A percentile compares a stretch with the other conserved stretches of the same genome.
Conservation (phyloP, 192 early-diverging fungal genomes). For the Gryganskiella cystojenkinii region DNA sequence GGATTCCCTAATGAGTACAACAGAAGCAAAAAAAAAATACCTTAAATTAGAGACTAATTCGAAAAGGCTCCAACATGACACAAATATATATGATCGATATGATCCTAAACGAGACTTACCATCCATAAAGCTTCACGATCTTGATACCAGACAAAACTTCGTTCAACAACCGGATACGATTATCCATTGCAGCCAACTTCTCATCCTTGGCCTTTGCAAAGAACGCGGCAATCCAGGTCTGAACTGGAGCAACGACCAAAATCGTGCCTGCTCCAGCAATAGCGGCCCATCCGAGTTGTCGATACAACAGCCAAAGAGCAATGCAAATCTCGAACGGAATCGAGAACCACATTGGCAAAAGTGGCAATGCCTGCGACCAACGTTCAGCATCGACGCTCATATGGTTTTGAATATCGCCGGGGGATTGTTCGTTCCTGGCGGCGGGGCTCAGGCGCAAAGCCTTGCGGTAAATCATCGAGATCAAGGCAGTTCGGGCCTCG, state of each 20-base stretch:
- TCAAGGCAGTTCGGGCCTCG: slow-evolving; percentile 47
- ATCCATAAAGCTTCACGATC: slow-evolving; percentile 57
- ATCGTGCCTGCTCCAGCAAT: slow-evolving; percentile 31
- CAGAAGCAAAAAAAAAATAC: too few relatives aligned
- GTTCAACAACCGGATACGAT: slow-evolving; percentile 54
- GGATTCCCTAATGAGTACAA: slow-evolving; percentile 5
- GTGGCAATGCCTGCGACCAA: slow-evolving; percentile 18
- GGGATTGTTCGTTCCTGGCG: slow-evolving; percentile 38
- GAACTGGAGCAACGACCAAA: slow-evolving; percentile 18
- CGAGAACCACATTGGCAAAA: slow-evolving; percentile 30
- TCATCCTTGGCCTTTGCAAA: slow-evolving; percentile 22
- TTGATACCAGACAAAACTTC: slow-evolving; percentile 57
- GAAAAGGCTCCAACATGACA: too few relatives aligned
- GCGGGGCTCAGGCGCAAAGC: slow-evolving; percentile 40
- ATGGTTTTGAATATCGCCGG: slow-evolving; percentile 55
- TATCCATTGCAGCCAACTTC: slow-evolving; percentile 45
- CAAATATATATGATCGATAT: too few relatives aligned
- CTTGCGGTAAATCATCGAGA: slow-evolving; percentile 56
- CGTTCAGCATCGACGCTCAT: slow-evolving; percentile 55
- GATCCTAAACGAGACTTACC: slow-evolving; percentile 43
- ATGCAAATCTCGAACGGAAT: slow-evolving; percentile 41
- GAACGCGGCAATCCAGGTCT: slow-evolving; percentile 17
- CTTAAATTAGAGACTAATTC: too few relatives aligned
- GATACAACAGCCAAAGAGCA: slow-evolving; percentile 43
- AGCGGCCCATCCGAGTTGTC: slow-evolving; percentile 39